Percentiles rank a stretch among this genome's conserved stretches.
Conservation (phyloP, 306 rosid species). For the Cicer pinnatifidum region DNA sequence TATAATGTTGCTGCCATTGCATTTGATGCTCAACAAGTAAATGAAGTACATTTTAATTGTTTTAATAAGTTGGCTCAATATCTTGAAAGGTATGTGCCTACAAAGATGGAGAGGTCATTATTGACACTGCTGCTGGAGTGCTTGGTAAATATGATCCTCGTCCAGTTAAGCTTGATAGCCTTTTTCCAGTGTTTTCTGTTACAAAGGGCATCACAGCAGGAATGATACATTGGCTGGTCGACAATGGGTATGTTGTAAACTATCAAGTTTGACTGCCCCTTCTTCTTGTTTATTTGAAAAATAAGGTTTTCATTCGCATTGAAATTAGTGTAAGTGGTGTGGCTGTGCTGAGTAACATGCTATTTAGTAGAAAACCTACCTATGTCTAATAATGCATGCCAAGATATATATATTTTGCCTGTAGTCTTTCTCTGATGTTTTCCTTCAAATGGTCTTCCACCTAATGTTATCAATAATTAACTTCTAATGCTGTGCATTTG, state of each 20-base stretch:
- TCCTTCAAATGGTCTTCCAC: constrained; percentile 16
- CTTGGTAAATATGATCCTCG: constrained; percentile 99
- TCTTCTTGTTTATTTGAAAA: constrained; percentile 21
- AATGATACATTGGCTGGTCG: constrained; percentile 97
- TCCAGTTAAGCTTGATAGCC: constrained; percentile 94
- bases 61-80: constrained; percentile 37
- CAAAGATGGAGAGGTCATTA: constrained; percentile 93
- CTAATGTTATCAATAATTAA: neutral
- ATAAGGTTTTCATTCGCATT: constrained; percentile 25
- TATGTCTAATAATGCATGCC: constrained; percentile 18
- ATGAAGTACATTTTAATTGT: constrained; percentile 11
- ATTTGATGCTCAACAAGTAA: constrained; percentile 37
- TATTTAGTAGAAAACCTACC: neutral
- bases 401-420: constrained; percentile 3
- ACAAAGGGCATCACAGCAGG: constrained; percentile 96
- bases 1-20: neutral
- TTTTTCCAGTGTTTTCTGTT: constrained; percentile 89
- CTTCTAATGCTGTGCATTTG: constrained; percentile 1
- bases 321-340: constrained; percentile 24
- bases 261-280: constrained; percentile 22
- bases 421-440: constrained; percentile 1
- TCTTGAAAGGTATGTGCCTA: constrained; percentile 89
- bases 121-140: constrained; percentile 97
- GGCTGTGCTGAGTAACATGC: constrained; percentile 21
- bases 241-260: constrained; percentile 67